Conservation (phyloP, 108 stramenopile species). For the Heterococcus sp. region DNA sequence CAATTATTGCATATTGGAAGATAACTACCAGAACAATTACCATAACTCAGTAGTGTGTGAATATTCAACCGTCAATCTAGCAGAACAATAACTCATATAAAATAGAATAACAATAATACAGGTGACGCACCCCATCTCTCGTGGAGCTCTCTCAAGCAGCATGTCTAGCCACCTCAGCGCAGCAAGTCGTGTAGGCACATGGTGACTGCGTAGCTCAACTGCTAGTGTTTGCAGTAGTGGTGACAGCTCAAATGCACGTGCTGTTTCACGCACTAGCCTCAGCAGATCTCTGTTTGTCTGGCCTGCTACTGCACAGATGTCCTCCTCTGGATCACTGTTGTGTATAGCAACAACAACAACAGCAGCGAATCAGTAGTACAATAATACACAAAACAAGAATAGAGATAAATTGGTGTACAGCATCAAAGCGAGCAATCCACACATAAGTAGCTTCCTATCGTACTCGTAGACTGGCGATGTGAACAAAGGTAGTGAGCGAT, state of each 20-base stretch:
- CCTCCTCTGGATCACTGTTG: slow-evolving; percentile 70
- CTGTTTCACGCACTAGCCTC: slow-evolving; percentile 63
- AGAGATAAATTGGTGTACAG: slow-evolving; percentile 47
- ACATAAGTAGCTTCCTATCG: too few relatives aligned
- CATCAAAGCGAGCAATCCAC: too few relatives aligned
- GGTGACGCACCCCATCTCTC: slow-evolving; percentile 70
- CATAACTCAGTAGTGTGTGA: too few relatives aligned
- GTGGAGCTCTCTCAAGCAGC: slow-evolving; percentile 85
- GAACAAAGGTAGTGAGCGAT: too few relatives aligned
- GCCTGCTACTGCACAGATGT: slow-evolving; percentile 82
- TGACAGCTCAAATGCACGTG: slow-evolving; percentile 70
- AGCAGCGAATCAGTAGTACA: too few relatives aligned
- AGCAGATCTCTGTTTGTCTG: slow-evolving; percentile 81
- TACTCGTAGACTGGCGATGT: too few relatives aligned
- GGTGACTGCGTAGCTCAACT: slow-evolving; percentile 73
- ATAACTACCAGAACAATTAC: too few relatives aligned
- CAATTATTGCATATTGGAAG: too few relatives aligned
- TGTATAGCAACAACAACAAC: too few relatives aligned
- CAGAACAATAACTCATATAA: not conserved
- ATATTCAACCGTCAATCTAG: too few relatives aligned
- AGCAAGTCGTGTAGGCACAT: slow-evolving; percentile 87
- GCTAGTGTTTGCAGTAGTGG: slow-evolving; percentile 80
- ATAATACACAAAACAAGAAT: slow-evolving; percentile 78
- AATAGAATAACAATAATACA: not conserved
- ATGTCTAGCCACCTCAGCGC: slow-evolving; percentile 85